Evolutionary conservation across 2,329 filamentous ascomycete species (phyloP).

Genomic region (Trichophyton simii): DNA sequence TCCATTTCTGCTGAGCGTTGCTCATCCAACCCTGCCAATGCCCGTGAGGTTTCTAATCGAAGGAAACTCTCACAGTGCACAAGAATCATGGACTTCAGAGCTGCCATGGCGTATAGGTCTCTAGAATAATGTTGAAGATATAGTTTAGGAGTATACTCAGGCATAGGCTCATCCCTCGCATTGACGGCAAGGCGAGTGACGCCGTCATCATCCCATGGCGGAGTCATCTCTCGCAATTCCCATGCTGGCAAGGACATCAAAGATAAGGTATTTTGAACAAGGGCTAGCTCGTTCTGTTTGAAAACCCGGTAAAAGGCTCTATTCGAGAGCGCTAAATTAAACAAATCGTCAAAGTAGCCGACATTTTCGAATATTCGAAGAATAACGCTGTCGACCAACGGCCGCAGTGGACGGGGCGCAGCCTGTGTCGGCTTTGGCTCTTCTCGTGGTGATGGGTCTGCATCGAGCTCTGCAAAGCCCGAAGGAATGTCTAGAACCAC

Average conservation of each 20-base stretch:
- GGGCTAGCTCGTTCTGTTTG: conserved; percentile 43
- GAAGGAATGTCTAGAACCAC: not conserved
- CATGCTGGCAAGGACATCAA: conserved; percentile 47
- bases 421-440: conserved; percentile 27
- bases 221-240: conserved; percentile 48
- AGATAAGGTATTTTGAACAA: conserved; percentile 41
- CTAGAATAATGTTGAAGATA: conserved; percentile 42
- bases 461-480: not conserved
- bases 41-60: conserved; percentile 43
- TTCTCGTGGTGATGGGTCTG: not conserved
- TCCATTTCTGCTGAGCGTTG: conserved; percentile 41
- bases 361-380: conserved; percentile 40
- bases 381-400: conserved; percentile 39
- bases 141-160: conserved; percentile 41
- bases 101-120: conserved; percentile 42
- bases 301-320: conserved; percentile 46
- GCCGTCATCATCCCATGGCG: conserved; percentile 36
- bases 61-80: conserved; percentile 45
- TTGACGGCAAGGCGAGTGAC: conserved; percentile 26
- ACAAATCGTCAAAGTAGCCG: conserved; percentile 42
- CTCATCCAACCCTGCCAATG: conserved; percentile 38
- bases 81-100: conserved; percentile 45
- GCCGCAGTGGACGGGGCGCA: not conserved
- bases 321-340: conserved; percentile 42
- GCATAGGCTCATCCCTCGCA: conserved; percentile 32